phyloP scores from a whole-genome alignment of 108 stramenopile species.

The Stephanodiscus minutulus region DNA sequence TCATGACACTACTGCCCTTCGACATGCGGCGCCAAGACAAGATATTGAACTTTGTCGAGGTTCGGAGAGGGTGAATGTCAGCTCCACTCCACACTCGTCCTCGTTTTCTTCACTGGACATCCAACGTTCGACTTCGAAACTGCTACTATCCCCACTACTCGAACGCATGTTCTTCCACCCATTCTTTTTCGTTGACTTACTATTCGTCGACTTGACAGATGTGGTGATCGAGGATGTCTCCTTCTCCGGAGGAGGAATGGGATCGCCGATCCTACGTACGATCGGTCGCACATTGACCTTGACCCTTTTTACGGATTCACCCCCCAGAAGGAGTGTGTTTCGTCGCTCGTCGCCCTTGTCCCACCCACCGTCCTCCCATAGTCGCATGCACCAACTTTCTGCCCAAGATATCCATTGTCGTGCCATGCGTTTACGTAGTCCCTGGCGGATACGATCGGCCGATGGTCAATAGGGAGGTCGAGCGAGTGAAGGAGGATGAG shows the following conservation, averaged over 20 bases:
- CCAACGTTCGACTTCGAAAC: background rate
- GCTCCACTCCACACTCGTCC: conserved; percentile 28
- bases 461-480: conserved; percentile 23
- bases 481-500: conserved; percentile 18
- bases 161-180: background rate
- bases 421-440: conserved; percentile 33
- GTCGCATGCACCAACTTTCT: conserved; percentile 38
- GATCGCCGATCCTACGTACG: conserved; percentile 26
- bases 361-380: conserved; percentile 55
- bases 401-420: conserved; percentile 48
- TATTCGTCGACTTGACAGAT: too few species aligned
- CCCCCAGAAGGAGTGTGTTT: too few species aligned
- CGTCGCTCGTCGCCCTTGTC: conserved; percentile 25
- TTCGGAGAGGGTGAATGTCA: conserved; percentile 13
- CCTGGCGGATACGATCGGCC: conserved; percentile 15
- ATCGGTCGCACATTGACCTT: conserved; percentile 19
- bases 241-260: background rate
- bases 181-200: background rate
- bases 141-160: background rate
- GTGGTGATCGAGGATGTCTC: too few species aligned
- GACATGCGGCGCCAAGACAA: background rate
- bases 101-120: background rate
- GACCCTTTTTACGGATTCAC: background rate
- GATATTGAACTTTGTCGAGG: too few species aligned
- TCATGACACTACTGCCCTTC: too few species aligned